Conservation (phyloP, 2,329 filamentous ascomycete genomes). For the Colletotrichum tofieldiae region DNA sequence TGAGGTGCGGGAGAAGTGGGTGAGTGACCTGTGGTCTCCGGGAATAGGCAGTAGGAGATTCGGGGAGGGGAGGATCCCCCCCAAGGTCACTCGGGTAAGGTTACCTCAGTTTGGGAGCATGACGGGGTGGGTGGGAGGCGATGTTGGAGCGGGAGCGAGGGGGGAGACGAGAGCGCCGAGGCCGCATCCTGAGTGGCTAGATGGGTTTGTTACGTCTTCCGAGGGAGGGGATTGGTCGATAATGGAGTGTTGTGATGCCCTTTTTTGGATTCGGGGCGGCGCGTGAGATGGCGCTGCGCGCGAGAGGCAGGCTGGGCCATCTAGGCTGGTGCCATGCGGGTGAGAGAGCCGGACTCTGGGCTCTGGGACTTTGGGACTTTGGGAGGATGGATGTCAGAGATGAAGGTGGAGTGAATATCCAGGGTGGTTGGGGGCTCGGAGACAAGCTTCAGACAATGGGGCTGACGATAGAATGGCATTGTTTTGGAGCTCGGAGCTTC, state of each 20-base stretch:
- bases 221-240: conserved; percentile 5
- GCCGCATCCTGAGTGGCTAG: neutral
- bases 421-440: neutral
- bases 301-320: conserved; percentile 4
- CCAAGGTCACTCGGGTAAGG: neutral
- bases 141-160: neutral
- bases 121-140: neutral
- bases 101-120: neutral
- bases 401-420: neutral
- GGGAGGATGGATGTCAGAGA: neutral
- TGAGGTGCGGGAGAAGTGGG: conserved; percentile 12
- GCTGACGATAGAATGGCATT: conserved; percentile 9
- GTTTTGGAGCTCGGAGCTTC: neutral
- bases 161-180: neutral
- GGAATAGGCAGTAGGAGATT: neutral
- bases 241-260: neutral
- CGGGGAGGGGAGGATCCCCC: neutral
- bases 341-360: conserved; percentile 4
- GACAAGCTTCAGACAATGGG: neutral
- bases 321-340: conserved; percentile 4
- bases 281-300: conserved; percentile 7
- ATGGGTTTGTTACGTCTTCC: neutral
- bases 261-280: neutral
- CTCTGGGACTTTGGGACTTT: neutral
- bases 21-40: conserved; percentile 4